Percentiles rank a stretch among this genome's conserved stretches.
Conservation (phyloP, 306 rosid species). For the Prunus salicina region DNA sequence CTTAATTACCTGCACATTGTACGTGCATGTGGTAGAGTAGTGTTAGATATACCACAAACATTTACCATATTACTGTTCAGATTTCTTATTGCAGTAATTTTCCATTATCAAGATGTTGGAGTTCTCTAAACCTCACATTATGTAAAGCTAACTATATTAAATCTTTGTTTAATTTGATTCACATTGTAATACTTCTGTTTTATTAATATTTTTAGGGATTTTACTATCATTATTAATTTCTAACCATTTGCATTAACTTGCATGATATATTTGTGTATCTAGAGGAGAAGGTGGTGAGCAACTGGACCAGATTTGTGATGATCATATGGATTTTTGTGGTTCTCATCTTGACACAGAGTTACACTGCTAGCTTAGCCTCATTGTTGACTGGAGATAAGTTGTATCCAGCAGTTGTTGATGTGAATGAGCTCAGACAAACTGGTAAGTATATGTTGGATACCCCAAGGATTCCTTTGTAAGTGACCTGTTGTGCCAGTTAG, state of each 20-base stretch:
- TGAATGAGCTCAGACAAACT: conserved; percentile 9
- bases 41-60: no score
- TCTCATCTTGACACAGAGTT: conserved; percentile 15
- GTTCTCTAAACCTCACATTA: no score
- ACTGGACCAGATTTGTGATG: conserved; percentile 26
- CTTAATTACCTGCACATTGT: neutral
- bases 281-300: conserved; percentile 33
- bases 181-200: no score
- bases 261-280: neutral
- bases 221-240: no score
- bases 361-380: conserved; percentile 38
- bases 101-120: no score
- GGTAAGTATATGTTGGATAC: conserved; percentile 24
- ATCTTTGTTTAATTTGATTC: no score
- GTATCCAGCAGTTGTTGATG: conserved; percentile 16
- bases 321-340: conserved; percentile 34
- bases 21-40: no score
- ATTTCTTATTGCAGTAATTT: neutral
- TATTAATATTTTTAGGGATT: no score
- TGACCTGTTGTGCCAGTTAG: neutral
- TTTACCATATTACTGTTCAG: neutral
- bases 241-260: no score
- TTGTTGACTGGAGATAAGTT: conserved; percentile 30
- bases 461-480: neutral
- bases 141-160: no score